phyloP scores from a whole-genome alignment of 345 rosid genomes.

The Gynandropsis gynandra region DNA sequence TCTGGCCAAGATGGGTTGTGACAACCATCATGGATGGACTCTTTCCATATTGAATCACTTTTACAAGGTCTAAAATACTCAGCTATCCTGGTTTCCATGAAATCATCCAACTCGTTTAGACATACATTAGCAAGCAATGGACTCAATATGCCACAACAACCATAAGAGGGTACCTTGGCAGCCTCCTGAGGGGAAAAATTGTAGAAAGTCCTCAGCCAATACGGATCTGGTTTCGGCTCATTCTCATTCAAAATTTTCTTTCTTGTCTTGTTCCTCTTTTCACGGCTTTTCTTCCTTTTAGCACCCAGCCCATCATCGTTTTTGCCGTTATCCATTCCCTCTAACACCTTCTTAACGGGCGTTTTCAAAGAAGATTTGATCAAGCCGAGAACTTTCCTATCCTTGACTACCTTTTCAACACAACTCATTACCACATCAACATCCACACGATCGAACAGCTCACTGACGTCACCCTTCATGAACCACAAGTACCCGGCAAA shows the following conservation, averaged over 20 bases:
- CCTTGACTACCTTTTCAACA: conserved; percentile 56
- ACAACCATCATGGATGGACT: conserved; percentile 71
- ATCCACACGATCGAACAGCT: conserved; percentile 45
- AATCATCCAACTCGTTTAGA: conserved; percentile 74
- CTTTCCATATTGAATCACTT: conserved; percentile 84
- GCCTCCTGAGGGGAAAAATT: conserved; percentile 90
- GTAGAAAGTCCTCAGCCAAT: conserved; percentile 84
- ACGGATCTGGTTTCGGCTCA: conserved; percentile 96
- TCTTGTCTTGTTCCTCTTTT: conserved; percentile 45
- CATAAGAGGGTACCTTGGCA: conserved; percentile 72
- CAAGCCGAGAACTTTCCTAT: conserved; percentile 60
- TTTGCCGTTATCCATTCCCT: conserved; percentile 17
- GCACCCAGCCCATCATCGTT: conserved; percentile 30
- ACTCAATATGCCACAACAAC: conserved; percentile 80
- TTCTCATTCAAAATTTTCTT: conserved; percentile 69
- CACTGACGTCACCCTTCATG: conserved; percentile 69
- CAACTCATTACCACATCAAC: conserved; percentile 42
- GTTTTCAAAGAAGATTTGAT: conserved; percentile 44
- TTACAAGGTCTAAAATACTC: conserved; percentile 69
- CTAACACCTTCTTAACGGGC: conserved; percentile 26
- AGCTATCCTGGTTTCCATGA: conserved; percentile 63
- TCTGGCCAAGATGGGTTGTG: conserved; percentile 99
- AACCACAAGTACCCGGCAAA: conserved; percentile 96
- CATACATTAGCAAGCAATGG: conserved; percentile 84
- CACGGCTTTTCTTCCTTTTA: conserved; percentile 37